Evolutionary conservation across 768 basidiomycete genomes (phyloP), one percentile per base, ranked within the genome.

Genomic region (Suillus sp.): DNA sequence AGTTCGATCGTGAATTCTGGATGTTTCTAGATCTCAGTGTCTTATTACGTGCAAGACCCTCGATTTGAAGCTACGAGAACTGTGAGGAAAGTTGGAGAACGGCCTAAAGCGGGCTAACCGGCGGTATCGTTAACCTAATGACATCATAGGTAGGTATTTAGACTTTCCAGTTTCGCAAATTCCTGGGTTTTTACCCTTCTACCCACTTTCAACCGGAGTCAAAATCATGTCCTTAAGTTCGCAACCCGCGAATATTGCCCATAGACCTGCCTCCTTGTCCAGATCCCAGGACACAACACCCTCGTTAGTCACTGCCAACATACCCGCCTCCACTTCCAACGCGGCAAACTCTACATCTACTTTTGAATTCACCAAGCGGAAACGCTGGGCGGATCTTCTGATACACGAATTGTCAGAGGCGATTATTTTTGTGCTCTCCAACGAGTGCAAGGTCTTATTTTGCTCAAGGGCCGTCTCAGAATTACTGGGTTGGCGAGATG

Each of bases 361-460:
- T 14, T 95, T 87, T 69, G 93, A 95, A 73, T 95, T 95, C 73
- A 92, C 91, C 0, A 93, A 92, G 71, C 80, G 93, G 62, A 94
- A 94, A 72, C 83, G 88, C 61, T 95, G 93, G 93, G 89, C 88
- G 20, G 93, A 95, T 72, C 79, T 95, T 16, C 80, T 94, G 30
- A 76, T 91, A 63, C 81, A 86, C 1, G 93, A 94, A 71, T 83
- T 93, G 35, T 85, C 89, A 35, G 93, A 93, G 64, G 86, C 83
- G 20, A 81, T 91, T 71, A 78, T 85, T 38, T 80, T 95, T 69
- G 78, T 93, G 51, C 80, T 93, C 63, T 91, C 89, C 32, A 77
- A 76, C n/a, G 70, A 80, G 10, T 83, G 83, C 69, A 85, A 82
- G 65, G 82, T 93, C 35, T 81, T 90, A 65, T 92, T 87, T 73